Base-by-base conservation (phyloP, 1,284 basidiomycete species). In the Apiotrichum brassicae region DNA sequence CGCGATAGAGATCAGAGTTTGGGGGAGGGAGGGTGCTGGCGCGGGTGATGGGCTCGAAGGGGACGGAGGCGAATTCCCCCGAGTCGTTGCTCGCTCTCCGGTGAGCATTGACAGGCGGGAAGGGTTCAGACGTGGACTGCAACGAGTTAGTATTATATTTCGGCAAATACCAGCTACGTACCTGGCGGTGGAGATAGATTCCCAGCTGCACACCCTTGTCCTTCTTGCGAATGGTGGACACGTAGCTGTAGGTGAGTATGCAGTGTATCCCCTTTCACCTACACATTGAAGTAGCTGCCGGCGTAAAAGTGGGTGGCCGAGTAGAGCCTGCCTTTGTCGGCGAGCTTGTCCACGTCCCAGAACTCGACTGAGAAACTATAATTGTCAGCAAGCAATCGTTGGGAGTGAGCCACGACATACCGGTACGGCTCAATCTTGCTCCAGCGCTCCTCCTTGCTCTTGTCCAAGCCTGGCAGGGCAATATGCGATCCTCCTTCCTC, bases 141-240 rank as follows among this genome's bases (percentile, higher is more conserved):
- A 3, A 19, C 7, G n/a, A 18, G 33, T 34, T 34, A 16, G 16
- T 8, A 30, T 6, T 22, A 28, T 11, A 23, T 30, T 30, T 30
- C 28, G 8, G 28, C n/a, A n/a, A n/a, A n/a, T n/a, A n/a, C n/a
- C n/a, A n/a, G n/a, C n/a, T 7, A 49, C 50, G 6, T 13, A 54
- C 51, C 70, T 93, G 89, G 11, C 91, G 79, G 65, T 93, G 89
- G 3, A 97, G 78, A 63, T 95, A 97, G 43, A 95, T 82, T 2
- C 92, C 91, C 0, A 95, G 77, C 66, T 95, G 90, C 60, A 62
- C 80, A 76, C 70, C 80, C 30, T 76, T 76, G 51, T 77, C 78
- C 61, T 83, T 85, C 75, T 84, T 85, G 53, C 81, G 78, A 37
- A 85, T 81, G 43, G 89, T 80, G 65, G 94, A 90, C 32, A 93